These are phyloP conservation scores for Buddleja alternifolia DNA, from an alignment of 257 asterid species.

Conservation along the genomic window DNA sequence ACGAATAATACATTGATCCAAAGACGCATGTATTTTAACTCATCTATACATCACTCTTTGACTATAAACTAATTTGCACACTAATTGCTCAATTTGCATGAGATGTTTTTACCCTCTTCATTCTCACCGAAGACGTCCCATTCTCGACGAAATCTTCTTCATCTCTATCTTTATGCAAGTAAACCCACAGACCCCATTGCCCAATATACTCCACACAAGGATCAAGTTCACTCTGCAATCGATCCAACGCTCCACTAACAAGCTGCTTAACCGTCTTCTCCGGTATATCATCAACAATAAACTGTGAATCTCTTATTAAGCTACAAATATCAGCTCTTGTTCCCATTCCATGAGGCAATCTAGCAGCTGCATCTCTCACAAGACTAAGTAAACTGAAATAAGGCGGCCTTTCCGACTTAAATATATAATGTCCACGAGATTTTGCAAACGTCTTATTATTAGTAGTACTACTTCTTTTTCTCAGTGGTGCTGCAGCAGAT, in stretches of 20 bases:
- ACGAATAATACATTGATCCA: too few species aligned
- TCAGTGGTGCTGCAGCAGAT: constrained; percentile 34
- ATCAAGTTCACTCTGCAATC: constrained; percentile 34
- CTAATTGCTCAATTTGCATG: too few species aligned
- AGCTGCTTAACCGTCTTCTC: constrained; percentile 21
- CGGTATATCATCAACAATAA: constrained; percentile 13
- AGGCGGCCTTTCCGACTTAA: constrained; percentile 35
- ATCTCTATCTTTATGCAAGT: constrained; percentile 32
- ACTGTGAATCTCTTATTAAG: constrained; percentile 38
- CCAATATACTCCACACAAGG: constrained; percentile 30
- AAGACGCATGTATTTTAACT: too few species aligned
- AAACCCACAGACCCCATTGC: constrained; percentile 26
- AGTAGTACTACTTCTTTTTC: background rate
- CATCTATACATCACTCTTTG: too few species aligned
- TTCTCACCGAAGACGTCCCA: background rate
- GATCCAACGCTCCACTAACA: constrained; percentile 37
- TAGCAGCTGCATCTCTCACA: constrained; percentile 42
- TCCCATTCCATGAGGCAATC: constrained; percentile 36
- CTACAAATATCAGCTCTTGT: constrained; percentile 35
- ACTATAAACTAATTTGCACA: too few species aligned
- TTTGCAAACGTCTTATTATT: constrained; percentile 21
- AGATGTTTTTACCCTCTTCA: too few species aligned
- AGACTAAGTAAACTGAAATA: constrained; percentile 35
- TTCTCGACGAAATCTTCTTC: constrained; percentile 29
- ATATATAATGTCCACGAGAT: constrained; percentile 28